Evolutionary conservation across 495 filamentous ascomycete genomes (phyloP), one percentile per base, ranked within the genome.

Genomic region (Xylaria curta): DNA sequence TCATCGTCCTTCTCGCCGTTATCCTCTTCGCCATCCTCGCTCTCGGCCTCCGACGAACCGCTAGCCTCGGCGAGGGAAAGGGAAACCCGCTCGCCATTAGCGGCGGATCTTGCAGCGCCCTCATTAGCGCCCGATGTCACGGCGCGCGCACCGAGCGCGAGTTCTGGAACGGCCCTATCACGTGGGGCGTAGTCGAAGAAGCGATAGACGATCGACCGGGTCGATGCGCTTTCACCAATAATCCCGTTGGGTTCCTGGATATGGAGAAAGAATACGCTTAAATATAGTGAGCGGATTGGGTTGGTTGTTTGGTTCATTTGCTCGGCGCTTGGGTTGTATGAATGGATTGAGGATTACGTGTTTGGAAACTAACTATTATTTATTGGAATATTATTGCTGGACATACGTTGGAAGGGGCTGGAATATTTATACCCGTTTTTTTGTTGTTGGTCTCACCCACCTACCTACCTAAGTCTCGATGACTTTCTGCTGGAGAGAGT

Each of bases 171-270:
- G 67, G 73, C 28, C 70, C 72, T 19, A 56, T 85, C 3, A 59
- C 73, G 2, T 85, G 84, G 84, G 84, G 83, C 24, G 81, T 84
- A 17, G 78, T 85, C 26, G 76, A 77, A 42, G 77, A 81, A 31
- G 81, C 76, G 6, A 51, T 69, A 5, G 78, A 77, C 19, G 74
- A 78, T 66, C 70, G 76, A 13, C 76, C 76, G 10, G 78, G 82
- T 21, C 79, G 81, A 26, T 83, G 82, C 70, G 76, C 74, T n/a
- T 85, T 83, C 73, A 77, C 80, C 12, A 74, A 75, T 0, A 75
- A 71, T 3, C 63, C 66, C 33, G 77, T 64, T 68, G 8, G 76
- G 68, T 33, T 70, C 46, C 72, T 84, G 33, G 80, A 78, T 69
- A 75, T 77, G 10, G 77, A 77, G 24, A 75, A 79, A 73, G 77